Conservation (phyloP, 441 rosid genomes). For the Euphorbia schlechtendalii region DNA sequence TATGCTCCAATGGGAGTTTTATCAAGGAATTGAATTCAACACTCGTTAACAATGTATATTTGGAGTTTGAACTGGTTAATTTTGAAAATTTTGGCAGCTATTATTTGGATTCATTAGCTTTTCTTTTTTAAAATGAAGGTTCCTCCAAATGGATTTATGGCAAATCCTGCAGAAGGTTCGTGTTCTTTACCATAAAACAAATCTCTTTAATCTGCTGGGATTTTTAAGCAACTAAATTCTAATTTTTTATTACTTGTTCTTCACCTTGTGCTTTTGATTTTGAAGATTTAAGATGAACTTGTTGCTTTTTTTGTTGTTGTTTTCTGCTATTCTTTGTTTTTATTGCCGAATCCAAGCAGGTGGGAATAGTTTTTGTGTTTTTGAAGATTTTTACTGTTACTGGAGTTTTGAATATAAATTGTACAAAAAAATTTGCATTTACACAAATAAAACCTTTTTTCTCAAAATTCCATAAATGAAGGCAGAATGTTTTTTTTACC, state of each 20-base stretch:
- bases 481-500: no score
- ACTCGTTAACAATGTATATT: neutral
- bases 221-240: no score
- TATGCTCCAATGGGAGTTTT: slow-evolving; percentile 19
- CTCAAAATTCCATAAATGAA: no score
- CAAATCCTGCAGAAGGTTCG: slow-evolving; percentile 70
- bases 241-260: neutral
- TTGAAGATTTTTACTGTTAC: no score
- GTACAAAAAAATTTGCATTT: no score
- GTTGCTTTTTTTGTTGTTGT: slow-evolving; percentile 11
- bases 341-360: no score
- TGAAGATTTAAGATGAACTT: slow-evolving; percentile 21
- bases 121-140: slow-evolving; percentile 57
- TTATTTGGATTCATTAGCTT: slow-evolving; percentile 27
- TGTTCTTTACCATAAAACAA: slow-evolving; percentile 18
- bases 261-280: slow-evolving; percentile 13
- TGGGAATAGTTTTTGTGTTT: no score
- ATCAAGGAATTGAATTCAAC: slow-evolving; percentile 2
- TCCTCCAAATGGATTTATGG: slow-evolving; percentile 71
- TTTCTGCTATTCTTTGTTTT: no score
- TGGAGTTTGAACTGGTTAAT: slow-evolving; percentile 24
- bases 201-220: slow-evolving; percentile 13
- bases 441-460: no score
- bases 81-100: slow-evolving; percentile 18
- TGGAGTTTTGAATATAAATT: no score